Conservation (phyloP, 2,329 filamentous ascomycete genomes). For the Neophaeococcomyces mojaviensis region DNA sequence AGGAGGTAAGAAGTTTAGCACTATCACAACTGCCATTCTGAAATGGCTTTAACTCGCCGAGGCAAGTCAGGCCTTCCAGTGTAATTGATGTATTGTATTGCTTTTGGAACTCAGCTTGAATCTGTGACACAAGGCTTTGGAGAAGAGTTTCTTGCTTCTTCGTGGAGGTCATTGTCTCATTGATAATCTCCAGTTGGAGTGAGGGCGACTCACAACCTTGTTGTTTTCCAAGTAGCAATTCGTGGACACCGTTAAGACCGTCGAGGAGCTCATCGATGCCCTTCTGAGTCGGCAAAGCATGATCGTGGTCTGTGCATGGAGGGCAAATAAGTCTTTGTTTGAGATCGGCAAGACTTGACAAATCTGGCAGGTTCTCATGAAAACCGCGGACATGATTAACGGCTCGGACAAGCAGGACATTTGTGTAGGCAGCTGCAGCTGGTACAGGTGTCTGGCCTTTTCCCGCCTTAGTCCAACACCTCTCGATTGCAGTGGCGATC, state of each 20-base stretch:
- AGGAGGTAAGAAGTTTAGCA: slow-evolving; percentile 15
- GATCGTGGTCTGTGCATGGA: slow-evolving; percentile 11
- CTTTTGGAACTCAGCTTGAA: neutral
- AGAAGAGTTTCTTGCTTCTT: too few species aligned
- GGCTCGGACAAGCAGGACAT: slow-evolving; percentile 11
- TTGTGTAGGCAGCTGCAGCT: slow-evolving; percentile 17
- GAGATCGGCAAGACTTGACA: slow-evolving; percentile 19
- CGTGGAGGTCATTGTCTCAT: too few species aligned
- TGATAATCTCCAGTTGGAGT: too few species aligned
- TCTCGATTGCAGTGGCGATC: slow-evolving; percentile 10
- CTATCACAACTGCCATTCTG: slow-evolving; percentile 16
- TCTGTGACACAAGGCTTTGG: slow-evolving; percentile 1
- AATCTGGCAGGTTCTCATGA: slow-evolving; percentile 4
- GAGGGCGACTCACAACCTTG: too few species aligned
- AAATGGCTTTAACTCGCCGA: slow-evolving; percentile 19
- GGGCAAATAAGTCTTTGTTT: slow-evolving; percentile 14
- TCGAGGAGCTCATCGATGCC: neutral
- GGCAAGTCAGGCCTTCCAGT: slow-evolving; percentile 11
- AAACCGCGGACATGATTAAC: slow-evolving; percentile 10
- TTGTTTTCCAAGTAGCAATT: too few species aligned
- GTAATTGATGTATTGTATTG: neutral
- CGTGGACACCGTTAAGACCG: neutral
- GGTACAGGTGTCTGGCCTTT: slow-evolving; percentile 15
- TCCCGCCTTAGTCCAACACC: slow-evolving; percentile 21
- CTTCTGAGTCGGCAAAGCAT: slow-evolving; percentile 12